These are phyloP conservation scores for Cercospora nicotianae DNA, from an alignment of 2,329 filamentous ascomycete species.

Conservation along the genomic window DNA sequence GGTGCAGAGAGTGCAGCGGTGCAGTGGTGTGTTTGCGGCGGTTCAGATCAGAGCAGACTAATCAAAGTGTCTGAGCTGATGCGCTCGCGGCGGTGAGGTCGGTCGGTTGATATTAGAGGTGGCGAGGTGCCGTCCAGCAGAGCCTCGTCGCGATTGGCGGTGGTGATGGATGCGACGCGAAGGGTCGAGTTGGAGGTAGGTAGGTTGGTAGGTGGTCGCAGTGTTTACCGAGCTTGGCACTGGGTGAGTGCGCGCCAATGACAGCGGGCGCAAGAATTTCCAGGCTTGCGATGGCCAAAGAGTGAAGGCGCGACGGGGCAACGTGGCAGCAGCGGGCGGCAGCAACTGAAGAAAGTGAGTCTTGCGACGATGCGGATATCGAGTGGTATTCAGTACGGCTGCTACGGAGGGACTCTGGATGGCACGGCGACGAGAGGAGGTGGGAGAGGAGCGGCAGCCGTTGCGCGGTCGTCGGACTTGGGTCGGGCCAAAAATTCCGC, in stretches of 20 bases:
- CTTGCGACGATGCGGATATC: background rate
- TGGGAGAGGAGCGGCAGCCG: background rate
- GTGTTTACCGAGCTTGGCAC: conserved; percentile 15
- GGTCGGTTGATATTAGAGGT: conserved; percentile 1
- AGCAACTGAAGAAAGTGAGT: conserved; percentile 14
- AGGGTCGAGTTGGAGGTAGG: background rate
- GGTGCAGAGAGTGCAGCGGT: background rate
- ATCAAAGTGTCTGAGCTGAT: conserved; percentile 25
- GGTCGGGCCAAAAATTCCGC: background rate
- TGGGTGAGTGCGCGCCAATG: conserved; percentile 5
- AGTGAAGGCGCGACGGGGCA: conserved; percentile 15
- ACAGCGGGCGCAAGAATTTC: conserved; percentile 12
- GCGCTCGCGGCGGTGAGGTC: conserved; percentile 14
- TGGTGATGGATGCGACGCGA: background rate
- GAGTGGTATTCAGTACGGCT: conserved; percentile 17
- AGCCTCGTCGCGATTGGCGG: conserved; percentile 19
- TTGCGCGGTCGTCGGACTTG: conserved; percentile 13
- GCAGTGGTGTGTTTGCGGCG: conserved; percentile 13
- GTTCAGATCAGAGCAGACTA: conserved; percentile 25
- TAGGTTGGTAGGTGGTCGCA: conserved; percentile 9
- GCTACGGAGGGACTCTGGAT: conserved; percentile 12
- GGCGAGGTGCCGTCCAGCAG: conserved; percentile 21
- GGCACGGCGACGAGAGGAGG: conserved; percentile 12
- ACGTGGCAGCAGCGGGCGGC: conserved; percentile 2
- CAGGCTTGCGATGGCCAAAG: conserved; percentile 1